Base-by-base conservation (phyloP, 305 asterid species). In the Ajuga reptans region DNA sequence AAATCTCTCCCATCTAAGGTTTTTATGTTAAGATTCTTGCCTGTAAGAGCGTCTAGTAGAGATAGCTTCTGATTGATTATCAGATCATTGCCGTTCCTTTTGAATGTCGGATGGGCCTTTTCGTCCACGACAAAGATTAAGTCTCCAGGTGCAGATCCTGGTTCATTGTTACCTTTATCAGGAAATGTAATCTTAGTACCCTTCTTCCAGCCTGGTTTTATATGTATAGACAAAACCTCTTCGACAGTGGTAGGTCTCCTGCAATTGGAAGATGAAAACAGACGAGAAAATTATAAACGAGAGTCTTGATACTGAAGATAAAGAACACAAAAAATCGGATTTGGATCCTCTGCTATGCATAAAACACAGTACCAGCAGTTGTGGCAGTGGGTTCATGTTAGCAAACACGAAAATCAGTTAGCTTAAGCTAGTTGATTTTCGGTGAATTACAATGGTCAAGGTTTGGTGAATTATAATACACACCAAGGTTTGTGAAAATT, bases 131-230 rank as follows among this genome's bases (percentile, higher is more conserved):
- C 88, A 43, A 92, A 89, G 70, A 86, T 86, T 14, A 89, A 85
- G 78, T 92, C 98, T 15, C 98, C 98, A 4, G 98, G 96, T 64
- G 83, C 78, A 57, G 77, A 71, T 12, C 90, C 91, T 2, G 77
- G 81, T 71, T 83, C 91, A 4, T 92, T 83, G 84, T 92, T 81
- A 41, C 98, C 98, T 75, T 92, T 92, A 81, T 88, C 96, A 0
- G 95, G 95, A 57, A 92, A 92, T 1, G 98, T 92, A 58, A 92
- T 88, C 76, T 89, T 92, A 5, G 98, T 92, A 21, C 97, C 98
- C 75, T 92, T 92, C 77, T 92, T 92, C 98, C 98, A 92, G 5
- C 98, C 98, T 0, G 98, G 98, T 61, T 88, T 88, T 24, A 92
- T 85, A 53, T 79, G 78, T 79, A 92, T 88, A 1, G 89, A 79